A percentile compares a stretch with the other conserved stretches of the same genome.
These are phyloP conservation scores for Solanum pinnatisectum DNA, from an alignment of 257 asterid genomes.

Conservation along the genomic window DNA sequence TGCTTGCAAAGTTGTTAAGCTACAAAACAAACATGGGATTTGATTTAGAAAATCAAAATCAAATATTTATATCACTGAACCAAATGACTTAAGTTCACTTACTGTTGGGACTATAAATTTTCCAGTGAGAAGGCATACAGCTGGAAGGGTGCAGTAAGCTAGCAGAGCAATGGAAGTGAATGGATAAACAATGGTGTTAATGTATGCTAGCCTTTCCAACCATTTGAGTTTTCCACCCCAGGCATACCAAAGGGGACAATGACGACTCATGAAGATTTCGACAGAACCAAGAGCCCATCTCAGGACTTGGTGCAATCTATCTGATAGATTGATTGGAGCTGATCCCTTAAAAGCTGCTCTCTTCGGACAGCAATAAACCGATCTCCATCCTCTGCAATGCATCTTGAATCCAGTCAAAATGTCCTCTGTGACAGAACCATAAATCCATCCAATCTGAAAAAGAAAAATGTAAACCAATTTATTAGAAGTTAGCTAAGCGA, in stretches of 20 bases:
- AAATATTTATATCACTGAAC: neutral
- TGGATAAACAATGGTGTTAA: conserved; percentile 75
- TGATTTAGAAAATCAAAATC: neutral
- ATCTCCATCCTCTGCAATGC: conserved; percentile 89
- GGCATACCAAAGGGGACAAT: conserved; percentile 89
- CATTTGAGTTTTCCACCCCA: conserved; percentile 67
- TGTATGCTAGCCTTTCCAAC: conserved; percentile 70
- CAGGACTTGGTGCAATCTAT: conserved; percentile 79
- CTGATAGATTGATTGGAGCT: conserved; percentile 83
- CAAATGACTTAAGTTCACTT: conserved; percentile 15
- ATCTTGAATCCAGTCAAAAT: conserved; percentile 85
- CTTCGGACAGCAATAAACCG: conserved; percentile 67
- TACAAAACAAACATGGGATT: conserved; percentile 14
- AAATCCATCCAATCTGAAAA: conserved; percentile 83
- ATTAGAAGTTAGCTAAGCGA: neutral
- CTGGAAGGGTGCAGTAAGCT: conserved; percentile 78
- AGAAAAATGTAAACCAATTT: neutral
- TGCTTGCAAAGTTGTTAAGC: conserved; percentile 69
- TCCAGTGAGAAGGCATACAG: conserved; percentile 82
- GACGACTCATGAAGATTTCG: conserved; percentile 80
- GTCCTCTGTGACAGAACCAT: conserved; percentile 78
- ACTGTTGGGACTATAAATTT: conserved; percentile 81
- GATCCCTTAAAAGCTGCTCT: conserved; percentile 85
- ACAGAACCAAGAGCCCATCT: conserved; percentile 94
- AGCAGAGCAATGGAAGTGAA: conserved; percentile 77